phyloP scores from a whole-genome alignment of 176 grass and related monocot genomes.

The Oryza rufipogon region DNA sequence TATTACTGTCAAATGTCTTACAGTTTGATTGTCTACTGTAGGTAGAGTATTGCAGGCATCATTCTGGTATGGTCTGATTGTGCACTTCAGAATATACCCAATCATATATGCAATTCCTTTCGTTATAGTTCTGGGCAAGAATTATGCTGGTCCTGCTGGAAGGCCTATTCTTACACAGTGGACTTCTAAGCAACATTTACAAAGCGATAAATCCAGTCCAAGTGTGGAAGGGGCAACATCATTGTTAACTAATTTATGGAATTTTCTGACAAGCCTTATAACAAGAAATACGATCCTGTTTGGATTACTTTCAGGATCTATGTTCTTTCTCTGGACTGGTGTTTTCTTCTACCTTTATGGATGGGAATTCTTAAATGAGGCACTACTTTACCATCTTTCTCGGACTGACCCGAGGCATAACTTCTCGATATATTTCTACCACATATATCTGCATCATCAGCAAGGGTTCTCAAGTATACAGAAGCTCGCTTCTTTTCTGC shows the following conservation, averaged over 20 bases:
- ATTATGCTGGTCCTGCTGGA: slow-evolving; percentile 36
- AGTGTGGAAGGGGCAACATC: slow-evolving; percentile 35
- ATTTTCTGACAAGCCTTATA: slow-evolving; percentile 54
- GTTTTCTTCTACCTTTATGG: slow-evolving; percentile 87
- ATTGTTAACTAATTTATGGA: slow-evolving; percentile 29
- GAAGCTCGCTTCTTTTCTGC: slow-evolving; percentile 83
- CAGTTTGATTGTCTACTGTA: slow-evolving; percentile 46
- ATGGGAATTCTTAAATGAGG: slow-evolving; percentile 95
- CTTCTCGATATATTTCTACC: slow-evolving; percentile 96
- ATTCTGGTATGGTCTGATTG: slow-evolving; percentile 90
- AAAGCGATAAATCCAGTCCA: slow-evolving; percentile 27
- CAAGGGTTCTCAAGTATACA: slow-evolving; percentile 76
- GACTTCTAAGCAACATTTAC: slow-evolving; percentile 47
- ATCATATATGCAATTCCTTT: slow-evolving; percentile 91
- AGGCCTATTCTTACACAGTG: slow-evolving; percentile 61
- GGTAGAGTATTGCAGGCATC: slow-evolving; percentile 85
- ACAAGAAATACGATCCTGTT: slow-evolving; percentile 67
- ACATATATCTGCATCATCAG: slow-evolving; percentile 92
- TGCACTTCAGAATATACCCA: slow-evolving; percentile 95
- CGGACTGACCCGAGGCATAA: slow-evolving; percentile 93
- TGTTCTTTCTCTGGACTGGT: slow-evolving; percentile 76
- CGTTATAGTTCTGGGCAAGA: slow-evolving; percentile 72
- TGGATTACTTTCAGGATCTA: slow-evolving; percentile 72
- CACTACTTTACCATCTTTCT: slow-evolving; percentile 91
- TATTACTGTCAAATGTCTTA: slow-evolving; percentile 23